Base-by-base conservation (phyloP, 129 eudicot species). In the Tagetes erecta region DNA sequence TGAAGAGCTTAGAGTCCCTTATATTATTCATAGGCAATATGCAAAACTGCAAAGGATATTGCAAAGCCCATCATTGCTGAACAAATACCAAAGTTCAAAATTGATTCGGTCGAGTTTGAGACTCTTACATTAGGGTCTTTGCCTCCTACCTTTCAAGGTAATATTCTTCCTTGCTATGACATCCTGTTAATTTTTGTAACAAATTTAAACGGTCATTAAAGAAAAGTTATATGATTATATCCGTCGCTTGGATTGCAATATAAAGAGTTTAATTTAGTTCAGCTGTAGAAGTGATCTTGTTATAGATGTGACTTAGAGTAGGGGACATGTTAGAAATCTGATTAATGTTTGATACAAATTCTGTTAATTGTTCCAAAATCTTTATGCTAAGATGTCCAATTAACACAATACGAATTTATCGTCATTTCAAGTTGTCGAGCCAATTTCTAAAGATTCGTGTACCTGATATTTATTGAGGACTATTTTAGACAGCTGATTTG, bases 131-230 rank as follows among this genome's bases (percentile, higher is more conserved):
- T 88, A 46, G 97, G 97, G 72, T 80, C 88, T 76, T 87, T 91
- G 39, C 97, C 97, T 34, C 97, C 90, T 63, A 91, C 97, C 14
- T 86, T 91, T 74, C 95, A 91, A 82, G 97, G 97, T 91, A 50
- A 75, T 64, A 40, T 65, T 33, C 36, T 68, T 58, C 33, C 64
- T 75, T 64, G 41, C 11, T 10, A 58, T 58, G 3, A 50, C 56
- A 36, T 73, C 64, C 59, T 0, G 1, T 45, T 63, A 36, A 36
- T 36, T 47, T 12, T 12, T 3, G 8, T 63, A 63, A 6, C 27
- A n/a, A 45, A n/a, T 35, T 9, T 2, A 47, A 14, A 37, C 3
- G 47, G 34, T 6, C 9, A 33, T 45, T 8, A 27, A 68, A 68
- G 39, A 30, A 11, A 14, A 37, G 4, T 11, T 47, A 14, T 63